phyloP scores from a whole-genome alignment of 805 yeast species.

The Suhomyces pyralidae region DNA sequence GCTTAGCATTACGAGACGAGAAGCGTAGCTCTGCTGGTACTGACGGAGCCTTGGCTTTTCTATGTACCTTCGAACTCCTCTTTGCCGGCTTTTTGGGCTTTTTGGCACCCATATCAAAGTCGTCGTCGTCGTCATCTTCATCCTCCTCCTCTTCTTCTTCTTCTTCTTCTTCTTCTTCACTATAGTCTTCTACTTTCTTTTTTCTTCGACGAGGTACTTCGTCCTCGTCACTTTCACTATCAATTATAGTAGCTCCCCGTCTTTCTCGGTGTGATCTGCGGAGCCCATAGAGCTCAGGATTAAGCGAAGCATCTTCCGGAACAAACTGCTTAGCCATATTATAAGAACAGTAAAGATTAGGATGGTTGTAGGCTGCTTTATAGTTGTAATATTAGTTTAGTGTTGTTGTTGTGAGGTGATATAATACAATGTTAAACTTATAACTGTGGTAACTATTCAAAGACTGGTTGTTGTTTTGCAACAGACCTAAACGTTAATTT shows the following conservation, averaged over 20 bases:
- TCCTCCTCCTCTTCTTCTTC: conserved; percentile 20
- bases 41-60: background rate
- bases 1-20: conserved; percentile 64
- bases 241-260: conserved; percentile 31
- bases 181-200: conserved; percentile 13
- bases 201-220: conserved; percentile 15
- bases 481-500: background rate
- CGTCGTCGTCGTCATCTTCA: conserved; percentile 22
- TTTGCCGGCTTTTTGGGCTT: conserved; percentile 12
- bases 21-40: conserved; percentile 60
- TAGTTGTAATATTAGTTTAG: background rate
- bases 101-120: conserved; percentile 21
- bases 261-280: conserved; percentile 72
- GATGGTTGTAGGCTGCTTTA: background rate
- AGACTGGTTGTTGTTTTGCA: too few species aligned
- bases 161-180: conserved; percentile 16
- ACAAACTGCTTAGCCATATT: conserved; percentile 28
- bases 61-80: background rate
- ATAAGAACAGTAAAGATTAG: background rate
- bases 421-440: background rate
- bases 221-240: conserved; percentile 36
- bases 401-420: background rate
- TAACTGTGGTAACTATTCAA: background rate
- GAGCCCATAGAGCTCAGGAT: conserved; percentile 82
- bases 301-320: conserved; percentile 55